Evolutionary conservation across 805 yeast genomes (phyloP).

Genomic region (Cyberlindnera subsufficiens): DNA sequence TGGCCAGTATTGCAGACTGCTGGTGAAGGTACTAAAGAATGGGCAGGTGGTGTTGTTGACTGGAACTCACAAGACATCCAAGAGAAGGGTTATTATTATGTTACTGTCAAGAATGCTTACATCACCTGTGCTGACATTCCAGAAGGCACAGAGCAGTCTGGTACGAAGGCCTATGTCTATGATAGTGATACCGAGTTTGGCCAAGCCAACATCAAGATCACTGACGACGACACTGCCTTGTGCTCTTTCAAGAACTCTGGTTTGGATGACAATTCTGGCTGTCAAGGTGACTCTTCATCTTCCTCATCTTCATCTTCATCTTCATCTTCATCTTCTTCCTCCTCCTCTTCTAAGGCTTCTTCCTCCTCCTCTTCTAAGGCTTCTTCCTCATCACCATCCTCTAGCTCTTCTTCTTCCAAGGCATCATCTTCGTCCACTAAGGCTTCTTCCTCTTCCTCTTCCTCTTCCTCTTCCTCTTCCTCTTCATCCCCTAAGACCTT

Average conservation of each 20-base stretch:
- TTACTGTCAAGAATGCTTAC: slow-evolving; percentile 52
- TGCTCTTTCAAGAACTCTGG: slow-evolving; percentile 61
- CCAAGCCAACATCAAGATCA: slow-evolving; percentile 47
- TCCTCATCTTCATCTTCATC: slow-evolving; percentile 17
- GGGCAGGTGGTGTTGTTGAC: slow-evolving; percentile 86
- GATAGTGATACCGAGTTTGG: slow-evolving; percentile 41
- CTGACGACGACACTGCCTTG: slow-evolving; percentile 56
- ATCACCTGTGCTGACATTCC: slow-evolving; percentile 75
- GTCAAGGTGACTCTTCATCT: slow-evolving; percentile 13
- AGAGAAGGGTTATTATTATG: slow-evolving; percentile 74
- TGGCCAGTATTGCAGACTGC: slow-evolving; percentile 71
- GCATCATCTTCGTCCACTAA: slow-evolving; percentile 4
- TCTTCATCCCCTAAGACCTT: slow-evolving; percentile 1
- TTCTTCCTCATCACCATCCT: not conserved
- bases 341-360: slow-evolving; percentile 1
- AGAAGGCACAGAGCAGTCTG: slow-evolving; percentile 35
- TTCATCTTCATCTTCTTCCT: slow-evolving; percentile 4
- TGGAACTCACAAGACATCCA: slow-evolving; percentile 75
- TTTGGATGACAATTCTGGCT: slow-evolving; percentile 39
- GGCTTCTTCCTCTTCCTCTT: slow-evolving; percentile 3
- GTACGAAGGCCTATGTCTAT: slow-evolving; percentile 48
- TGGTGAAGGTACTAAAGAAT: slow-evolving; percentile 60
- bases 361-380: slow-evolving; percentile 2
- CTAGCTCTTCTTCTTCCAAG: slow-evolving; percentile 3
- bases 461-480: not conserved